Evolutionary conservation across 805 yeast genomes (phyloP), one percentile per base, ranked within the genome.

Genomic region (Candida yuanshanica): DNA sequence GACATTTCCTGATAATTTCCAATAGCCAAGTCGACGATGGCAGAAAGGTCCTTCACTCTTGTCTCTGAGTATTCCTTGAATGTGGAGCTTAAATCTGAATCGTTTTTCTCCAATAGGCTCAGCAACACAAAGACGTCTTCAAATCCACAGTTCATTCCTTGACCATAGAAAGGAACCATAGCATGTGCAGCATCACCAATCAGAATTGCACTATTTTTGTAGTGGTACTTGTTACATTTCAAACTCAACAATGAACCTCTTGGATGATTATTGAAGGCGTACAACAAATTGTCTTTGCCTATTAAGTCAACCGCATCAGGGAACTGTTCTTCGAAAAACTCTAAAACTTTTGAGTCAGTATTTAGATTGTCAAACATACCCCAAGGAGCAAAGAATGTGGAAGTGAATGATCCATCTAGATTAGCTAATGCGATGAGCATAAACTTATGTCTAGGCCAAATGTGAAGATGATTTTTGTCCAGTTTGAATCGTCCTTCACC

Each of bases 141-240:
- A 59, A 90, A 83, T 1, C 97, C 97, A 58, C 95, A 86, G 60
- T 90, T 90, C 91, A 90, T 83, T 5, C 97, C 97, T 60, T 90
- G 97, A 9, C 97, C 97, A 57, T 89, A 90, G 60, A 90, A 90
- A n/a, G 97, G 97, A 6, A 90, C 97, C 96, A 89, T 90, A 22
- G 93, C 79, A 63, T 90, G 97, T 0, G 97, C 95, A 1, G 97
- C 95, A 60, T 90, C 97, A 6, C 97, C 97, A 22, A 90, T 64
- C 11, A 90, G 64, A 9, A 90, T 65, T 13, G 80, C 80, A 43
- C 75, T 74, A 36, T 79, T 84, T 33, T 69, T 60, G 35, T 68
- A 72, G 55, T 86, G 77, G 63, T 87, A 90, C 2, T 91, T 88
- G 37, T 65, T 64, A 50, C 86, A 81, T 36, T 72, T 73, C 7